These are phyloP conservation scores for Puccinia horiana DNA, from an alignment of 1,284 basidiomycete genomes.

Conservation along the genomic window DNA sequence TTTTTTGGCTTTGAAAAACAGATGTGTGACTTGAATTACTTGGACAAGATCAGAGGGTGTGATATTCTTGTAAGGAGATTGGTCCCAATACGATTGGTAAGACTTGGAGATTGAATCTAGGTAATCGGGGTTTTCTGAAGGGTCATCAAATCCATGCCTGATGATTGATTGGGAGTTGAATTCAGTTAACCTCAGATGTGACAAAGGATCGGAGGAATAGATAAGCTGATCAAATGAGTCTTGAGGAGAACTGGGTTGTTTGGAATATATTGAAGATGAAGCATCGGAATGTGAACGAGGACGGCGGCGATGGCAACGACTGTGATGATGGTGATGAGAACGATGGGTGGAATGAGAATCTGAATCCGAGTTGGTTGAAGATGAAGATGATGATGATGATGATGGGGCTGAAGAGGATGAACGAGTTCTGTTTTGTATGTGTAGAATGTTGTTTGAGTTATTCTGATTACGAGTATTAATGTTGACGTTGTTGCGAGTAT, in stretches of 20 bases:
- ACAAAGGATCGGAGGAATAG: conserved; percentile 19
- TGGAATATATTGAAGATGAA: conserved; percentile 15
- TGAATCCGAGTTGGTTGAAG: not conserved
- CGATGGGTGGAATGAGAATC: not conserved
- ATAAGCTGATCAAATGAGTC: conserved; percentile 4
- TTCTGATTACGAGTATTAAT: not conserved
- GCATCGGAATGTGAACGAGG: conserved; percentile 4
- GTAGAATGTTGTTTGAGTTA: too few relatives aligned
- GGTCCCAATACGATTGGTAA: conserved; percentile 57
- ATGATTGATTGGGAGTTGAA: conserved; percentile 35
- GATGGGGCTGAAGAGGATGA: not conserved
- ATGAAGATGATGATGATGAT: not conserved
- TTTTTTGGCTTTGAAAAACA: not conserved
- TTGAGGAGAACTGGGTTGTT: not conserved
- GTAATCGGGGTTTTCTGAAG: conserved; percentile 30
- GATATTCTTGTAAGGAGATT: conserved; percentile 52
- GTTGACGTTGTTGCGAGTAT: not conserved
- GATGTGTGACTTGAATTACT: conserved; percentile 10
- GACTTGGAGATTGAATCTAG: conserved; percentile 54
- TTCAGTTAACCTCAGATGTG: conserved; percentile 25
- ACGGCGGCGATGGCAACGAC: not conserved
- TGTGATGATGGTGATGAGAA: conserved; percentile 2
- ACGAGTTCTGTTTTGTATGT: not conserved
- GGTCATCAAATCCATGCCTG: conserved; percentile 47
- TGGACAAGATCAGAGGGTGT: conserved; percentile 39